These are phyloP conservation scores for Lepidium campestre DNA, from an alignment of 441 rosid species.

Conservation along the genomic window DNA sequence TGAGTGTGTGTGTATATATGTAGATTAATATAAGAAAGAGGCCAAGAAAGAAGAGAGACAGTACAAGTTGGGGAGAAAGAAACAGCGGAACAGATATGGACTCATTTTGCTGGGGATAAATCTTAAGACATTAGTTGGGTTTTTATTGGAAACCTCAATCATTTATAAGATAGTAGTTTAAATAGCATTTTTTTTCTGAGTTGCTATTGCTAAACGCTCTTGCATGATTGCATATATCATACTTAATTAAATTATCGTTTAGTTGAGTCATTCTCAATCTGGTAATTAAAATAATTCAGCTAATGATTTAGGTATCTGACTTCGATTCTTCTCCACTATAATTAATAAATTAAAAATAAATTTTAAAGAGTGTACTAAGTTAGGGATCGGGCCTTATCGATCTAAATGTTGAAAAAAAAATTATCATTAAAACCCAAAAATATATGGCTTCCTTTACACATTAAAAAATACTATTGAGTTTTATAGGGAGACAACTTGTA, in stretches of 20 bases:
- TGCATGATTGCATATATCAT: background rate
- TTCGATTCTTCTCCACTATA: too few species aligned
- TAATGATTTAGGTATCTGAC: too few species aligned
- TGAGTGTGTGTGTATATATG: too few species aligned
- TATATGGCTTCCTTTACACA: background rate
- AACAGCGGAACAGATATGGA: background rate
- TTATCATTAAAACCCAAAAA: too few species aligned
- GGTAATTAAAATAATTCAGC: too few species aligned
- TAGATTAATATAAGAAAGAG: background rate
- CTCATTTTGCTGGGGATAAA: background rate
- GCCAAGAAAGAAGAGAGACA: background rate
- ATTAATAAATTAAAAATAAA: too few species aligned
- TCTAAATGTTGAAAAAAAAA: too few species aligned
- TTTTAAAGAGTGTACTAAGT: too few species aligned
- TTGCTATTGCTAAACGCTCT: background rate
- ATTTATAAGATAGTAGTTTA: background rate
- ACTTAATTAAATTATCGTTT: too few species aligned
- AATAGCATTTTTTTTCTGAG: too few species aligned
- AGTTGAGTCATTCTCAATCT: too few species aligned
- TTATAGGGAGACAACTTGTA: background rate
- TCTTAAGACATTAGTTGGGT: background rate
- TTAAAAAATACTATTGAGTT: background rate
- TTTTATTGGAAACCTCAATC: background rate
- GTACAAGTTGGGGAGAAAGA: background rate
- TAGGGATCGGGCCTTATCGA: too few species aligned